Base-by-base conservation (phyloP, 83 land plant genomes). In the Thuja plicata region DNA sequence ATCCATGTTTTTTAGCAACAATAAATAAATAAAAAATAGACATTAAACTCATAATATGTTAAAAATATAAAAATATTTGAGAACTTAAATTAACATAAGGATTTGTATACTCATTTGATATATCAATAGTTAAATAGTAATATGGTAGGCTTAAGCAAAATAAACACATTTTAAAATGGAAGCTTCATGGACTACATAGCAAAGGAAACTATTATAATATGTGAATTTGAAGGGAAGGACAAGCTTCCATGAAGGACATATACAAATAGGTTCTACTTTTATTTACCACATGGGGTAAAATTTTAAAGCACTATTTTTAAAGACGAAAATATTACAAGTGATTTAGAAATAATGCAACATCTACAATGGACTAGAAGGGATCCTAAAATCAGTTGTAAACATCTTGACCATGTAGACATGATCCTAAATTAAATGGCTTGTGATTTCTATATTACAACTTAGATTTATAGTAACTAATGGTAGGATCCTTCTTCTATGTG, bases 361-460 rank as follows among this genome's bases (percentile, higher is more conserved):
- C 91, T 93, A 71, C 94, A 92, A 17, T 90, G 92, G 91, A 90
- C 52, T 89, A 89, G 94, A 88, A 91, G 89, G 71, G 98, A 96
- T n/a, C 97, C 96, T 6, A 92, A 94, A 87, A 92, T 98, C 17
- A 66, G 90, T 45, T 98, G 97, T 89, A 90, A 87, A 83, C 97
- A 96, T 92, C 94, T 98, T 81, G 99, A 98, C 90, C 99, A 97
- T 90, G 94, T 97, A 41, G 94, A 96, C 87, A 24, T 92, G 99
- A 35, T 96, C 90, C 86, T 89, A 97, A 70, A 92, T 97, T 84
- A 97, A 96, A 86, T 98, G 99, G 99, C 93, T 98, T 38, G 96
- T 98, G 10, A 93, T 94, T 41, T 94, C 99, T 30, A 90, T 97
- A 48, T 93, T 95, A 84, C 96, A 98, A 83, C 90, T 97, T 41